Evolutionary conservation across 805 yeast genomes (phyloP).

Genomic region (Yarrowia sp.): DNA sequence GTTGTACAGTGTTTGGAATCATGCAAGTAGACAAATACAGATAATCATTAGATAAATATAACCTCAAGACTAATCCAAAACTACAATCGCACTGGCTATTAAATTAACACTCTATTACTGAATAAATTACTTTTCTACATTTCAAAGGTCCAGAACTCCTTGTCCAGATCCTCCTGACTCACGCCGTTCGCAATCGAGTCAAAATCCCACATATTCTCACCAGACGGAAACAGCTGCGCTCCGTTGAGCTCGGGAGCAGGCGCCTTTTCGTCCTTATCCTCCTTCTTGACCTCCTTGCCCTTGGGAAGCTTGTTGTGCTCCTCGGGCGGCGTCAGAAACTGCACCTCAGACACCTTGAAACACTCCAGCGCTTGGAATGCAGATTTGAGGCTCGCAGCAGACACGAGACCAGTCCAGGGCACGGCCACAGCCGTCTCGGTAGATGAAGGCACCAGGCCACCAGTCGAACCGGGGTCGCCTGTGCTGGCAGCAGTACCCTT

Average conservation of each 20-base stretch:
- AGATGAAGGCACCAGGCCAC: neutral
- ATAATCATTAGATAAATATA: too few species aligned
- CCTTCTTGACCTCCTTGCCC: conserved; percentile 23
- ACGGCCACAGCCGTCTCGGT: neutral
- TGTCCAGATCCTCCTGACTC: conserved; percentile 31
- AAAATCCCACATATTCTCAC: conserved; percentile 32
- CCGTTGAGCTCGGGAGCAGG: neutral
- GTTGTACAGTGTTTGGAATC: neutral
- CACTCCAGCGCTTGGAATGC: conserved; percentile 37
- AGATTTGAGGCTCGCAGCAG: conserved; percentile 36
- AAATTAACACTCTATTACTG: neutral
- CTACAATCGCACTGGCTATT: neutral
- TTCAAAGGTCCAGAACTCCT: conserved; percentile 34
- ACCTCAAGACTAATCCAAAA: too few species aligned
- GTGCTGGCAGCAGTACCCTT: conserved; percentile 30
- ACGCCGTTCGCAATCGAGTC: conserved; percentile 30
- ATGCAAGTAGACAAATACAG: neutral
- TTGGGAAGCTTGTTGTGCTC: conserved; percentile 27
- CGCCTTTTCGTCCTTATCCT: neutral
- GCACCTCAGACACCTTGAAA: conserved; percentile 33
- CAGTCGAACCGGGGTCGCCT: conserved; percentile 19
- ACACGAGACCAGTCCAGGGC: conserved; percentile 35
- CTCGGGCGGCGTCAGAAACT: conserved; percentile 35
- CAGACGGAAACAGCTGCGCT: neutral
- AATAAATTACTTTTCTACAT: conserved; percentile 20